Conservation (phyloP, 768 basidiomycete species). For the Leccinum arenicola region DNA sequence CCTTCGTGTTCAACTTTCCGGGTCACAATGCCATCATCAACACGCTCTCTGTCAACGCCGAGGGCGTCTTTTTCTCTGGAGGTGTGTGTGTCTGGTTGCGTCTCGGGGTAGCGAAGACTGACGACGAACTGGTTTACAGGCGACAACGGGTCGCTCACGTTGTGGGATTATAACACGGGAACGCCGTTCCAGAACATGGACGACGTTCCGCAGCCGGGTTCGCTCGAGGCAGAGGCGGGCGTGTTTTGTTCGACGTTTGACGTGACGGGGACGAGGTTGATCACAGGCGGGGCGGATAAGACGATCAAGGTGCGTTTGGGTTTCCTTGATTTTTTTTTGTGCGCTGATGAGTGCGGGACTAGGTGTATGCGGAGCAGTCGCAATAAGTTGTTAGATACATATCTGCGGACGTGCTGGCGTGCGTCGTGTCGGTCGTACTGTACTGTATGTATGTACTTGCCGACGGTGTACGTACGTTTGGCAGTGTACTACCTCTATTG, state of each 20-base stretch:
- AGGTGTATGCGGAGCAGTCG: constrained; percentile 74
- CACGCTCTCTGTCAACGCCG: constrained; percentile 87
- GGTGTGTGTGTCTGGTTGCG: constrained; percentile 50
- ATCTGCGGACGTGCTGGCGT: not conserved
- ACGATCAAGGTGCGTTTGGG: constrained; percentile 77
- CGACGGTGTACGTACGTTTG: not conserved
- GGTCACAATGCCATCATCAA: constrained; percentile 99
- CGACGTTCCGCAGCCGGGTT: constrained; percentile 96
- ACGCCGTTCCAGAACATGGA: constrained; percentile 93
- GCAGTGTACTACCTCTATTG: too few relatives aligned
- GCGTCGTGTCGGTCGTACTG: not conserved
- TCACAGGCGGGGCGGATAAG: constrained; percentile 97
- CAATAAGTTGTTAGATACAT: constrained; percentile 32
- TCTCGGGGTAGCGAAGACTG: not conserved
- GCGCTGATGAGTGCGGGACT: not conserved
- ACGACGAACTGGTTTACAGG: constrained; percentile 42
- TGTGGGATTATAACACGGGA: constrained; percentile 96
- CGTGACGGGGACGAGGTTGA: constrained; percentile 48
- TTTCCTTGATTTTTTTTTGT: not conserved
- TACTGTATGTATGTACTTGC: not conserved
- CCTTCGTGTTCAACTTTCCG: constrained; percentile 93
- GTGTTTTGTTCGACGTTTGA: constrained; percentile 98
- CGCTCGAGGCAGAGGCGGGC: constrained; percentile 94
- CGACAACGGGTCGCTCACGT: constrained; percentile 86
- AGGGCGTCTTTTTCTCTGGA: constrained; percentile 97